Evolutionary conservation across 176 grass and related monocot species (phyloP), one percentile per base, ranked within the genome.

Genomic region (Leersia perrieri): DNA sequence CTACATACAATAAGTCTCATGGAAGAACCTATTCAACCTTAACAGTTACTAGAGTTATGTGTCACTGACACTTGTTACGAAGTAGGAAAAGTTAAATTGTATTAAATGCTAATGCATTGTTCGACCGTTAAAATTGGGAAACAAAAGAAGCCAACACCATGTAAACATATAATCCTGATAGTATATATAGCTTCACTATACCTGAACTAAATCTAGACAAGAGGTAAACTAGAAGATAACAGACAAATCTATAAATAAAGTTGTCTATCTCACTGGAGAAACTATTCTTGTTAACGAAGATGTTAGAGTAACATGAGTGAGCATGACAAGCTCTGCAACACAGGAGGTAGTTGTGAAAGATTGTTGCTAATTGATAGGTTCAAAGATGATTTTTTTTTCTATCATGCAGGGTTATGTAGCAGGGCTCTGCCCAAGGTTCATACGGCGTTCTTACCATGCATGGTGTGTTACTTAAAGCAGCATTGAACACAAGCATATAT

Each of bases 131-230:
- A 32, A 74, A 79, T 47, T 73, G 42, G 35, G 6, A 81, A 69
- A 34, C 25, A 81, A 77, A 11, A 36, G 45, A 35, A 22, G 28
- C 31, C 66, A 72, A 47, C 33, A 12, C 18, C 39, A 12, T 62
- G 23, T 86, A 82, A 23, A 84, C 12, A 47, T 23, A 22, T 32
- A 20, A 87, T 58, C 41, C 16, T 44, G 5, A 47, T 27, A 70
- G 25, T 18, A 70, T 18, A 70, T 20, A 61, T 55, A 33, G 9
- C n/a, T 25, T 11, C 22, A 55, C 11, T 45, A 49, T 16, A 13
- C 8, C 15, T 35, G 11, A 72, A 85, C 26, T 68, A 68, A 60
- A 45, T 11, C 57, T 53, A 72, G 30, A 63, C 38, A 72, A 63
- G 15, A 20, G 28, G 51, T 23, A 12, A 45, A 9, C 30, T 22